Percentiles rank a stretch among this genome's conserved stretches.
Conservation (phyloP, 1,139 yeast genomes). For the Candida sp. region DNA sequence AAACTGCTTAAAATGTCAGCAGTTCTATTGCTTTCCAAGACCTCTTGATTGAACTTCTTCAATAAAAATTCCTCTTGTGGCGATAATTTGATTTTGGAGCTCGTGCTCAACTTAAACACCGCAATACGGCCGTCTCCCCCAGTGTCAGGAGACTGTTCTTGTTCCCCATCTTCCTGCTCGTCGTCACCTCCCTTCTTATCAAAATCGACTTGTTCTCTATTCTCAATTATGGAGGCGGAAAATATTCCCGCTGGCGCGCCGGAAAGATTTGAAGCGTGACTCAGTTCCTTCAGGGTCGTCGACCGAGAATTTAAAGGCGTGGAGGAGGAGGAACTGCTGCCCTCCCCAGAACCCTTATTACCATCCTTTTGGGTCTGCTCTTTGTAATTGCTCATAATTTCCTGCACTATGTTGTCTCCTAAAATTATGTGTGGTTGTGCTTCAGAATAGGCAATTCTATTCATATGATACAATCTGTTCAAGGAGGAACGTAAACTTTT, state of each 20-base stretch:
- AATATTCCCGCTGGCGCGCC: neutral
- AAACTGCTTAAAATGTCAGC: constrained; percentile 11
- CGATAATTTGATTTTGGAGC: constrained; percentile 15
- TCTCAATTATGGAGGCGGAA: neutral
- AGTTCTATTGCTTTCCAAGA: constrained; percentile 12
- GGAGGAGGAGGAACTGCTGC: constrained; percentile 2
- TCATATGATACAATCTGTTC: constrained; percentile 13
- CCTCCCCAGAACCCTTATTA: neutral
- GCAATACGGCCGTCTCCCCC: neutral
- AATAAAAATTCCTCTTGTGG: constrained; percentile 12
- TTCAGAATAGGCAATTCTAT: constrained; percentile 12
- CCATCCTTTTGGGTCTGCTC: neutral
- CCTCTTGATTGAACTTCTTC: constrained; percentile 16
- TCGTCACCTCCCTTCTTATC: neutral
- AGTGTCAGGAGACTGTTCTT: constrained; percentile 1
- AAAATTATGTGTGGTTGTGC: constrained; percentile 10
- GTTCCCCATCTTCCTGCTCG: constrained; percentile 1
- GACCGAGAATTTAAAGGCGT: constrained; percentile 3
- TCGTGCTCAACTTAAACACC: constrained; percentile 11
- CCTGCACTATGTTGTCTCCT: constrained; percentile 13
- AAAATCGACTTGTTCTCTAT: neutral
- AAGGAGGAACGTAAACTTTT: constrained; percentile 14
- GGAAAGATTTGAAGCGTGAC: neutral
- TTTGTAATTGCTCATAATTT: constrained; percentile 8
- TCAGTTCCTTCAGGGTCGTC: constrained; percentile 5